Conservation (phyloP, 257 asterid species). For the Primulina eburnea region DNA sequence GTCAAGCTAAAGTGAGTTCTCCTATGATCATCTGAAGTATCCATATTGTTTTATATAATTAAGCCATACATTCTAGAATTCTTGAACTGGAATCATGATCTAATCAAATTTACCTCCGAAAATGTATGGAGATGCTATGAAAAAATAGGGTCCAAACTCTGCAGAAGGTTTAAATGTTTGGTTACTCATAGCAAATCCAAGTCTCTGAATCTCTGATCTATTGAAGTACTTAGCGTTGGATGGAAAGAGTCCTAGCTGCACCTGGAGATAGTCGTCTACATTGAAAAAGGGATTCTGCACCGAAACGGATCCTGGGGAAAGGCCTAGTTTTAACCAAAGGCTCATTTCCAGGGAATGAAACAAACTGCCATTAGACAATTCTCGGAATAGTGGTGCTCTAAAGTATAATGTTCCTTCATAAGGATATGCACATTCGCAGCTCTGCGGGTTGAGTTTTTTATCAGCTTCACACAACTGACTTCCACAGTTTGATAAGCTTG, state of each 20-base stretch:
- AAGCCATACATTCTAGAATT: neutral
- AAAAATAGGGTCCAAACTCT: slow-evolving; percentile 91
- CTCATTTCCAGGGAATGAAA: slow-evolving; percentile 87
- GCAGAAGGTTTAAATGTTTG: slow-evolving; percentile 91
- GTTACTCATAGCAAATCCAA: slow-evolving; percentile 76
- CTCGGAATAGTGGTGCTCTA: slow-evolving; percentile 86
- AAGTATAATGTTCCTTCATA: slow-evolving; percentile 84
- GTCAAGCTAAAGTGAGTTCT: slow-evolving; percentile 48
- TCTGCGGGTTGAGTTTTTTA: slow-evolving; percentile 76
- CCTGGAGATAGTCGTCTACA: slow-evolving; percentile 79
- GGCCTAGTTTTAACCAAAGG: slow-evolving; percentile 75
- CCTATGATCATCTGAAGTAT: slow-evolving; percentile 44
- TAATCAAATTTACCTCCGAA: slow-evolving; percentile 48
- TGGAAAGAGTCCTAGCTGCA: slow-evolving; percentile 78
- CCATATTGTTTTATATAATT: neutral
- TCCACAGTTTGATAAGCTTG: slow-evolving; percentile 86
- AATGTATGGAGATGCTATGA: slow-evolving; percentile 64
- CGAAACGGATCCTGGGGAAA: slow-evolving; percentile 78
- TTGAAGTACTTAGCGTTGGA: slow-evolving; percentile 57
- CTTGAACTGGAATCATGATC: neutral
- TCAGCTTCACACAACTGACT: slow-evolving; percentile 60
- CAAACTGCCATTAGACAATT: slow-evolving; percentile 63
- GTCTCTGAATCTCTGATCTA: slow-evolving; percentile 66
- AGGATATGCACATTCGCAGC: slow-evolving; percentile 88
- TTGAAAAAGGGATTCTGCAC: slow-evolving; percentile 83